Base-by-base conservation (phyloP, 441 rosid genomes). In the Viola pubescens region DNA sequence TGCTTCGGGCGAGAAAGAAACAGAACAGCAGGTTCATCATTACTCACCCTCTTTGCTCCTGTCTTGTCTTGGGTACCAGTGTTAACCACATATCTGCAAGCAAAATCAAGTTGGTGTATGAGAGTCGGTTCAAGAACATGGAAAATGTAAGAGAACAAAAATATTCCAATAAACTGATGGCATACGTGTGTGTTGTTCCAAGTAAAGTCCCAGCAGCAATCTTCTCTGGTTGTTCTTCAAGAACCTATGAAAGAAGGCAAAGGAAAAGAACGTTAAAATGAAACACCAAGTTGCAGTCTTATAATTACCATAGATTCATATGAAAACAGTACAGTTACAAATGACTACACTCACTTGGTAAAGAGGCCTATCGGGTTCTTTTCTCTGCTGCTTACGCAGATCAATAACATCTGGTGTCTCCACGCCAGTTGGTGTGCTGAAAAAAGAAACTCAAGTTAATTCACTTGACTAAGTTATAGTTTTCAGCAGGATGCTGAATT, bases 361-460 rank as follows among this genome's bases (percentile, higher is more conserved):
- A 59, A 88, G 88, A 72, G 97, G 82, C 77, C 84, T 88, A 61
- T 91, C 97, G 46, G 89, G 89, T 68, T 94, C 99, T 85, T 94
- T 94, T 70, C 97, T 85, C 75, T 94, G 99, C 78, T 88, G 97
- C 76, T 94, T 94, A 58, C 99, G 94, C 53, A 94, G 95, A 61
- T 87, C 95, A 9, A 87, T 87, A 26, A 90, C 99, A 77, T 94
- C 99, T 4, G 99, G 99, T 46, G 99, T 94, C 81, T 94, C 99
- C 6, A 94, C 96, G 11, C 99, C 99, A 77, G 99, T 90, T 9
- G 97, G 99, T 37, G 99, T 90, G 75, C 99, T 94, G 77, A 46
- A 60, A 34, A 59, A 58, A 10, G 3, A 62, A 37, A 54, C 69
- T 9, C 48, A 16, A 55, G 9, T 38, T 7, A 49, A 41, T 48